Evolutionary conservation across 1,284 basidiomycete genomes (phyloP).

Genomic region (Retiboletus flavoniger): DNA sequence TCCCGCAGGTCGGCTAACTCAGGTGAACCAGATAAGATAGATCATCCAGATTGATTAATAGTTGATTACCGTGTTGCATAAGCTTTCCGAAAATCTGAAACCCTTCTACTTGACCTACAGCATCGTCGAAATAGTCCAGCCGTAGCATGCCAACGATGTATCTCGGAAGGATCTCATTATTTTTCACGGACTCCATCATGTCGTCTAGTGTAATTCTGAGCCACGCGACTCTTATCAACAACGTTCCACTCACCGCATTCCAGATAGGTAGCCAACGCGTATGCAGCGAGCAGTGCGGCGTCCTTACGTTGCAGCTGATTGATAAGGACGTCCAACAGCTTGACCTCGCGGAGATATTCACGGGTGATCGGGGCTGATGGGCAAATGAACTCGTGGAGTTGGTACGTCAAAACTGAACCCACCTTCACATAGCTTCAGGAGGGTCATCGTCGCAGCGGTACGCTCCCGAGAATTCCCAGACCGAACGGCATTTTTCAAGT

Average conservation of each 20-base stretch:
- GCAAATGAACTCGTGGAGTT: slow-evolving; percentile 10
- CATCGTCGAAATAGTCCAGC: slow-evolving; percentile 30
- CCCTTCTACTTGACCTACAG: slow-evolving; percentile 27
- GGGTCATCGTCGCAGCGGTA: slow-evolving; percentile 23
- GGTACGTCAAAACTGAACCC: neutral
- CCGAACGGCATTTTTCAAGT: slow-evolving; percentile 7
- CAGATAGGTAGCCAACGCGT: slow-evolving; percentile 15
- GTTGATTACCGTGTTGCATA: slow-evolving; percentile 21
- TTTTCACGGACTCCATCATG: slow-evolving; percentile 15
- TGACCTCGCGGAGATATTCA: neutral
- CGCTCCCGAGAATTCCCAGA: slow-evolving; percentile 15
- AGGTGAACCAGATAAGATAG: slow-evolving; percentile 2
- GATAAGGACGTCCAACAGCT: slow-evolving; percentile 8
- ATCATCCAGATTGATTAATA: neutral
- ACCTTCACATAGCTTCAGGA: slow-evolving; percentile 19
- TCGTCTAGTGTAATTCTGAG: slow-evolving; percentile 12
- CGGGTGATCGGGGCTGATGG: slow-evolving; percentile 9
- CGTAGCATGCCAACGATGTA: slow-evolving; percentile 24
- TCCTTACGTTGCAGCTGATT: slow-evolving; percentile 14
- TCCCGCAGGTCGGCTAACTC: slow-evolving; percentile 18
- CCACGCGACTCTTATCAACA: too few relatives aligned
- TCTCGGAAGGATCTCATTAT: slow-evolving; percentile 10
- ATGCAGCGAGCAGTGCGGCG: slow-evolving; percentile 14
- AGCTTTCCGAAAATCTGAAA: slow-evolving; percentile 30
- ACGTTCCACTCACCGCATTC: slow-evolving; percentile 10